Evolutionary conservation across 2,329 filamentous ascomycete genomes (phyloP).

Genomic region (Basipetospora chlamydospora): DNA sequence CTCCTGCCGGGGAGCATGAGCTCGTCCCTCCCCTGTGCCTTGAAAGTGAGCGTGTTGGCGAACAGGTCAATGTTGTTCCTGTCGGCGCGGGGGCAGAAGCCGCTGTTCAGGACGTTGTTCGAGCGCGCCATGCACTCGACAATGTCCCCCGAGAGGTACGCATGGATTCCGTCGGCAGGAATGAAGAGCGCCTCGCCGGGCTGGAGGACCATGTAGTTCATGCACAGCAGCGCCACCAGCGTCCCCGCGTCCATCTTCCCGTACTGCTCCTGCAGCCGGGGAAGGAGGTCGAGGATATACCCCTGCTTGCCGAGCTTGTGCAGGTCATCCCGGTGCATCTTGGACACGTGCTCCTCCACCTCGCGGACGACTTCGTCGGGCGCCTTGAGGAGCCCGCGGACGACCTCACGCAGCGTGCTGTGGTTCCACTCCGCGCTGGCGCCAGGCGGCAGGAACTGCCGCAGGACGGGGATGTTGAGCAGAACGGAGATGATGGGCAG

Average conservation of each 20-base stretch:
- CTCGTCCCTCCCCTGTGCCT: slow-evolving; percentile 41
- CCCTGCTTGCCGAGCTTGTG: slow-evolving; percentile 23
- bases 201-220: slow-evolving; percentile 57
- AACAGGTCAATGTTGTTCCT: slow-evolving; percentile 52
- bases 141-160: slow-evolving; percentile 58
- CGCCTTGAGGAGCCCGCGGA: slow-evolving; percentile 37
- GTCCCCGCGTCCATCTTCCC: slow-evolving; percentile 47
- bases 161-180: slow-evolving; percentile 59
- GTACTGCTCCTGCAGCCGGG: slow-evolving; percentile 51
- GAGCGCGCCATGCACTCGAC: slow-evolving; percentile 67
- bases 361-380: slow-evolving; percentile 35
- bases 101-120: slow-evolving; percentile 61
- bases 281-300: slow-evolving; percentile 51
- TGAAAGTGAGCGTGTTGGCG: slow-evolving; percentile 46
- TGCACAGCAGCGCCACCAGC: slow-evolving; percentile 54
- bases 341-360: slow-evolving; percentile 35
- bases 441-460: slow-evolving; percentile 33
- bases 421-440: slow-evolving; percentile 37
- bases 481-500: slow-evolving; percentile 42
- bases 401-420: slow-evolving; percentile 40
- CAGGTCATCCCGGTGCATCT: slow-evolving; percentile 31
- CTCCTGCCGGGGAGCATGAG: slow-evolving; percentile 34
- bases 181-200: slow-evolving; percentile 56
- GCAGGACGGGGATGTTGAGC: slow-evolving; percentile 39
- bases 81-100: slow-evolving; percentile 55